Evolutionary conservation across 1,284 basidiomycete species (phyloP), one percentile per base, ranked within the genome.

Genomic region (Microbotryum lychnidis-dioicae): DNA sequence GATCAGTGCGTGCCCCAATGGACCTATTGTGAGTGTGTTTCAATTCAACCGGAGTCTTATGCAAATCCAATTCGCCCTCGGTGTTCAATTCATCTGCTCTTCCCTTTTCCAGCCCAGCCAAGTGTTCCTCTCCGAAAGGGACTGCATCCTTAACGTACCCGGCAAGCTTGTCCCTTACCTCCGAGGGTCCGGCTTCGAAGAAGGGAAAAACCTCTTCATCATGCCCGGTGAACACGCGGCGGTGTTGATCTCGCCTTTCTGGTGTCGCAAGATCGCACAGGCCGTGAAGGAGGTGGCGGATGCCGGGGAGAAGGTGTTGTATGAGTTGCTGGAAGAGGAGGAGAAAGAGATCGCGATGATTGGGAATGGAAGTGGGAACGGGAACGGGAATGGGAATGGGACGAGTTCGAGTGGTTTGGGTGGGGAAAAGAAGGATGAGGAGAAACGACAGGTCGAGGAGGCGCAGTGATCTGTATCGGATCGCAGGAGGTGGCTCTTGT

Each of bases 141-240:
- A 68, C 49, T 68, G 66, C 56, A 66, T 68, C 54, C 48, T 64
- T 9, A 59, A 62, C 4, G 29, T 66, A 25, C 44, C 46, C 23
- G 37, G 37, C 37, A 66, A 64, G 45, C 49, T 62, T 29, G 14
- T 8, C 7, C 16, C 29, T 1, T 66, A 66, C 25, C 58, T 68
- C 50, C 21, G 42, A 16, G 37, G 52, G 5, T 37, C 29, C 10
- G 64, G 61, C 9, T 63, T 63, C 50, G 55, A 52, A 25, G n/a
- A 21, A 18, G n/a, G n/a, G 8, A 57, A 42, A 6, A 42, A 59
- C 6, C 50, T 68, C 2, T 42, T 48, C 21, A 27, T 68, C 50
- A 60, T 68, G 55, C 25, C 49, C 0, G 46, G 37, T 4, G 66
- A 68, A 48, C 66, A 68, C 29, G 66, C 64, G 7, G 66, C 57